Percentiles rank a stretch among this genome's conserved stretches.
phyloP scores from a whole-genome alignment of 768 basidiomycete genomes.

The Kwoniella dendrophila region DNA sequence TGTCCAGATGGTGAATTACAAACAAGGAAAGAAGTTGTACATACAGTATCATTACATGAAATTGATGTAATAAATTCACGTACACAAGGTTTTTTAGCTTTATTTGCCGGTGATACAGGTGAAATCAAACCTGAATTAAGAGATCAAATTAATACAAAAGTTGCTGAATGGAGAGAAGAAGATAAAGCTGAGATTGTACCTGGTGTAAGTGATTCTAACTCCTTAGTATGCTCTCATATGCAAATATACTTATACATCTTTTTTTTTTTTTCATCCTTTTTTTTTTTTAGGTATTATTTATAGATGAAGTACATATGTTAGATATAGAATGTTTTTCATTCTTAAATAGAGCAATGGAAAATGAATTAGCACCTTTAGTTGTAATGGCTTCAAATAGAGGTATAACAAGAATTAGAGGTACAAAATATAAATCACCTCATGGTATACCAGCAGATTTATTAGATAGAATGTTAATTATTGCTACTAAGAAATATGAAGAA shows the following conservation, averaged over 20 bases:
- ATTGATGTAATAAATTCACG: slow-evolving; percentile 99
- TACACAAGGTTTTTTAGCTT: slow-evolving; percentile 95
- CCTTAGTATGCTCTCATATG: not conserved
- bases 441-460: slow-evolving; percentile 92
- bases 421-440: slow-evolving; percentile 90
- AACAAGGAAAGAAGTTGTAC: slow-evolving; percentile 94
- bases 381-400: slow-evolving; percentile 99
- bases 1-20: slow-evolving; percentile 98
- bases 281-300: slow-evolving; percentile 80
- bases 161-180: slow-evolving; percentile 96
- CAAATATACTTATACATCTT: slow-evolving; percentile 1
- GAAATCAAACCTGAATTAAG: slow-evolving; percentile 97
- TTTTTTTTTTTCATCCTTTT: not conserved
- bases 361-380: slow-evolving; percentile 88
- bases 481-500: slow-evolving; percentile 78
- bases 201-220: slow-evolving; percentile 65
- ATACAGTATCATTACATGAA: slow-evolving; percentile 96
- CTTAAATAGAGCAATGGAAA: slow-evolving; percentile 92
- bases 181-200: slow-evolving; percentile 98
- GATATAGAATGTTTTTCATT: slow-evolving; percentile 99
- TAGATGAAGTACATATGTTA: slow-evolving; percentile 99
- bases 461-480: slow-evolving; percentile 93
- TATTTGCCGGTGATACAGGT: slow-evolving; percentile 79
- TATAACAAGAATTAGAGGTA: slow-evolving; percentile 90
- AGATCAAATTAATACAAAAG: slow-evolving; percentile 94